phyloP scores from a whole-genome alignment of 73 alveolate genomes.

The Paramecium primaurelia region DNA sequence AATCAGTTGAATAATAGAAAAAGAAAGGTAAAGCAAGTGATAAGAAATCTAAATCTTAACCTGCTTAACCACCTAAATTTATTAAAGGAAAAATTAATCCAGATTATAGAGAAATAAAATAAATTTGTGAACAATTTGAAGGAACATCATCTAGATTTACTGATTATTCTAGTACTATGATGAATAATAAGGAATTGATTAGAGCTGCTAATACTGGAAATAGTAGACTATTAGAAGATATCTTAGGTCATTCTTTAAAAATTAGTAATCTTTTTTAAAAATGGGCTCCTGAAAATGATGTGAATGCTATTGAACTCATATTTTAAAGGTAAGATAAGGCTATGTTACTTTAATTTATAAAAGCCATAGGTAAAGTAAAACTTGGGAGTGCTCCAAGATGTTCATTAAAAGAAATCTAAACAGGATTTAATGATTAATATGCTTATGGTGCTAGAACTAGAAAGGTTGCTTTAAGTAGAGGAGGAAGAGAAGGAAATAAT shows the following conservation, averaged over 20 bases:
- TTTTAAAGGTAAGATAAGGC: constrained; percentile 72
- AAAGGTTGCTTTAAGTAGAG: constrained; percentile 91
- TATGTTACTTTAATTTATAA: neutral
- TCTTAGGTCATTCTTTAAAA: constrained; percentile 63
- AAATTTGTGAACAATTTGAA: neutral
- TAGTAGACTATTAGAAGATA: constrained; percentile 60
- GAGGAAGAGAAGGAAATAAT: constrained; percentile 96
- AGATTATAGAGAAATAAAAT: neutral
- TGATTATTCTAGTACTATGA: neutral
- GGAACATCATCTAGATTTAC: neutral
- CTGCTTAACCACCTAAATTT: neutral
- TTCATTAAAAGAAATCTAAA: constrained; percentile 61
- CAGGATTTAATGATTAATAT: constrained; percentile 82
- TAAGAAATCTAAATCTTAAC: neutral
- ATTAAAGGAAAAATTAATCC: neutral
- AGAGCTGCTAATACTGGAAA: constrained; percentile 70
- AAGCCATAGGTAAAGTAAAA: neutral
- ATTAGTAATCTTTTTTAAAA: neutral
- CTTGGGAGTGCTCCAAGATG: neutral
- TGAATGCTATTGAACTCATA: constrained; percentile 77
- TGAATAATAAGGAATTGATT: constrained; percentile 34
- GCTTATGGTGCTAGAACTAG: constrained; percentile 91
- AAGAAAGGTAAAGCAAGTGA: neutral
- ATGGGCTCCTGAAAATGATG: constrained; percentile 42
- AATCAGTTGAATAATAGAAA: neutral